Conservation (phyloP, 768 basidiomycete species). For the Lactarius akahatsu region DNA sequence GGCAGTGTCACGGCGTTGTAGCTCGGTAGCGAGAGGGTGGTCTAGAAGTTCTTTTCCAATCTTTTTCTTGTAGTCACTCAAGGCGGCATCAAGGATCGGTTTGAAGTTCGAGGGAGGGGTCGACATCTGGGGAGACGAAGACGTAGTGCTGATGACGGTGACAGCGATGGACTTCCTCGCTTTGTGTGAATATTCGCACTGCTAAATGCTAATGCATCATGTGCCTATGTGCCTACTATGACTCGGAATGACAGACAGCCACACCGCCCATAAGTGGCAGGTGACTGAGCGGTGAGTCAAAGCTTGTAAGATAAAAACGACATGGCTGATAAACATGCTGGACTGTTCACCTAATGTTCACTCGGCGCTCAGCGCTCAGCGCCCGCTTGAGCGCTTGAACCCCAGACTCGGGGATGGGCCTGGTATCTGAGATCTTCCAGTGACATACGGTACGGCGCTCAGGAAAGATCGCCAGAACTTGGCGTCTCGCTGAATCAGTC, state of each 20-base stretch:
- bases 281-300: background rate
- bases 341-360: too few species aligned
- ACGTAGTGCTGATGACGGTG: background rate
- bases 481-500: too few species aligned
- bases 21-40: background rate
- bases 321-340: too few species aligned
- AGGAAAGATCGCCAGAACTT: too few species aligned
- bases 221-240: background rate
- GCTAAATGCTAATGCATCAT: background rate
- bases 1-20: background rate
- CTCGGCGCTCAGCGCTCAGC: background rate
- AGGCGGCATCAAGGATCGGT: background rate
- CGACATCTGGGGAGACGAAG: background rate
- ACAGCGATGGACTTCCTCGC: background rate
- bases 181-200: background rate
- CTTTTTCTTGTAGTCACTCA: background rate
- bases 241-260: too few species aligned
- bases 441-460: too few species aligned
- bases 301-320: too few species aligned
- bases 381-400: too few species aligned
- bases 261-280: background rate
- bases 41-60: background rate
- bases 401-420: too few species aligned
- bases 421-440: too few species aligned
- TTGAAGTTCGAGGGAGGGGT: background rate